phyloP scores from a whole-genome alignment of 768 basidiomycete genomes.

The Hortiboletus campestris region DNA sequence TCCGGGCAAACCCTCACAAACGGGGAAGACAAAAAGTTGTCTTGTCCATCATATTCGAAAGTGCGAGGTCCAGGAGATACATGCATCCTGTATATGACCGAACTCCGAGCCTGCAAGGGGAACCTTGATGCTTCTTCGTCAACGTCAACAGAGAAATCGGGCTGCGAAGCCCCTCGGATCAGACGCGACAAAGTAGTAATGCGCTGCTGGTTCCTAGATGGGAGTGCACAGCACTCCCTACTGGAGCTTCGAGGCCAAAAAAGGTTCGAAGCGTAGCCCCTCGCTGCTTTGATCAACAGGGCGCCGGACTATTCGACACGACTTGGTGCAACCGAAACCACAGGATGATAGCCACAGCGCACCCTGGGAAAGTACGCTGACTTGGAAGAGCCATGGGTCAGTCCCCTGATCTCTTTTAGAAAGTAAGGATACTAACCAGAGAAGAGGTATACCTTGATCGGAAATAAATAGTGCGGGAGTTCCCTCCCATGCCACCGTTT shows the following conservation, averaged over 20 bases:
- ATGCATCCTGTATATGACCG: neutral
- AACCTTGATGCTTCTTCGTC: constrained; percentile 1
- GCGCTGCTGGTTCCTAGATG: constrained; percentile 7
- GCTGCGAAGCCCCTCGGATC: constrained; percentile 22
- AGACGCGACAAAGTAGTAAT: neutral
- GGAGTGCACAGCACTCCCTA: neutral
- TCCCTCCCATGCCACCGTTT: neutral
- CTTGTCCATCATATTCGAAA: neutral
- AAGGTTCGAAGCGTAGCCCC: neutral
- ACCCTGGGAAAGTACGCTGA: neutral
- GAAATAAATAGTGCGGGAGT: neutral
- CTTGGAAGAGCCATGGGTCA: neutral
- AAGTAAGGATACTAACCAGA: neutral
- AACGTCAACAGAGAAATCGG: constrained; percentile 5
- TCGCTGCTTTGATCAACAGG: constrained; percentile 3
- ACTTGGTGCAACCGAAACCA: neutral
- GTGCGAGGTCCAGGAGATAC: neutral
- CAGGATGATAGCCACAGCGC: neutral
- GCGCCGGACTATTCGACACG: neutral
- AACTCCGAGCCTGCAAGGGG: neutral
- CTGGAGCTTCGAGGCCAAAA: neutral
- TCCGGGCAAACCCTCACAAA: neutral
- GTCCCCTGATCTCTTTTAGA: constrained; percentile 5
- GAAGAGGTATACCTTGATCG: constrained; percentile 10
- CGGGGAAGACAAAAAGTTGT: neutral